phyloP scores from a whole-genome alignment of 139 green algal genomes.

The Micractinium sp. region DNA sequence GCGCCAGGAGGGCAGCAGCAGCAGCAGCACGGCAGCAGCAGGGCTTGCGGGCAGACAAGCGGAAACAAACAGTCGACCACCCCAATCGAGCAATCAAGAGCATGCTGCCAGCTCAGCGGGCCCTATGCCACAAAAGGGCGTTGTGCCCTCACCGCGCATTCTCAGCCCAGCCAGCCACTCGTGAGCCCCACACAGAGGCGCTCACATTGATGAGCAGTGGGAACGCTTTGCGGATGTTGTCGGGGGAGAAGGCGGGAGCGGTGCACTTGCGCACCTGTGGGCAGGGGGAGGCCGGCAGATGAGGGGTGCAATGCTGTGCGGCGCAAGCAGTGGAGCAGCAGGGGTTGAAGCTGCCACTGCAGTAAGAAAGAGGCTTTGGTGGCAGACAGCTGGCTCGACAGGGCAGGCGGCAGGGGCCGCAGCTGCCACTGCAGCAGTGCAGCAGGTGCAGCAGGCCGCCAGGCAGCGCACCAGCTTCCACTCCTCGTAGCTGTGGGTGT shows the following conservation, averaged over 20 bases:
- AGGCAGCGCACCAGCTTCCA: conserved; percentile 6
- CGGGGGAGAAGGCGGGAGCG: conserved; percentile 20
- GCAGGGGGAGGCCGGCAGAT: too few relatives aligned
- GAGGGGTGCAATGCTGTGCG: too few relatives aligned
- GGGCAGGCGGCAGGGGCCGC: too few relatives aligned
- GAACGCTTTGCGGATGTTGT: conserved; percentile 23
- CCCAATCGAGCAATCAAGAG: too few relatives aligned
- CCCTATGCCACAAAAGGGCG: too few relatives aligned
- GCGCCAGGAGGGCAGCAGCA: background rate
- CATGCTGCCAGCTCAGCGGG: background rate
- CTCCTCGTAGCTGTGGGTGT: conserved; percentile 2
- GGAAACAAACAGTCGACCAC: too few relatives aligned
- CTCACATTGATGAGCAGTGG: background rate
- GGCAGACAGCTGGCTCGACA: background rate
- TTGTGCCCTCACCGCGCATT: too few relatives aligned
- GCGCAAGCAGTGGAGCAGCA: background rate
- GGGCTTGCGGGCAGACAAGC: too few relatives aligned
- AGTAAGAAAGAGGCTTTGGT: background rate
- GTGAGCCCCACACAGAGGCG: background rate
- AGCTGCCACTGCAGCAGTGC: background rate
- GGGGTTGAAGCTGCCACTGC: background rate
- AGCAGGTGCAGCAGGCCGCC: too few relatives aligned
- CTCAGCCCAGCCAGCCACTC: background rate
- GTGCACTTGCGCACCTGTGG: conserved; percentile 13
- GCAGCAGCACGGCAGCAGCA: background rate